Conservation (phyloP, 2,329 filamentous ascomycete species). For the Eurotiales sp. region DNA sequence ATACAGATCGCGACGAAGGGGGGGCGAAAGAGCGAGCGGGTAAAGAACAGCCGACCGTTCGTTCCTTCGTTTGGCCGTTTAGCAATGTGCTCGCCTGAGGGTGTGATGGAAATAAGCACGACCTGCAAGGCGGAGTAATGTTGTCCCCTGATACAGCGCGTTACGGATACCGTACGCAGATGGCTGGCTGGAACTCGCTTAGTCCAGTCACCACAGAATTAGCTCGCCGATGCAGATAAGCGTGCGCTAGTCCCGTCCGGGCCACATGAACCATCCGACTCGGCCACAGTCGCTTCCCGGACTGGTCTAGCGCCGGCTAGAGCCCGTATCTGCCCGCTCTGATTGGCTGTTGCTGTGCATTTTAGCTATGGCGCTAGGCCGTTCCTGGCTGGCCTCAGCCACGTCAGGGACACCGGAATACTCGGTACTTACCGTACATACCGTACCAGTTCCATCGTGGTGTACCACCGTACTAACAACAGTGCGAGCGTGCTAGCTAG, state of each 20-base stretch:
- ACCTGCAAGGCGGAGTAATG: slow-evolving; percentile 7
- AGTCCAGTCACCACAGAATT: too few relatives aligned
- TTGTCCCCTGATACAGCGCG: slow-evolving; percentile 5
- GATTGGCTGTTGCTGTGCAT: neutral
- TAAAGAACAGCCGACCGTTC: too few relatives aligned
- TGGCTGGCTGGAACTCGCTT: slow-evolving; percentile 8
- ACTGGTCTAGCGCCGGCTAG: neutral
- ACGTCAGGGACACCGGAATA: neutral
- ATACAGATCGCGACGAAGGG: neutral
- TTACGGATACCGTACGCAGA: neutral
- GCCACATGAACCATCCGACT: too few relatives aligned
- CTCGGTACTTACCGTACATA: slow-evolving; percentile 2
- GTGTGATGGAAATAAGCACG: neutral
- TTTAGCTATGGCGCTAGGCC: slow-evolving; percentile 1
- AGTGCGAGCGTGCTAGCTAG: too few relatives aligned
- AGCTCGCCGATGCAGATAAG: neutral
- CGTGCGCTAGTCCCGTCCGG: neutral
- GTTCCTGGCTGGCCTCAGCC: neutral
- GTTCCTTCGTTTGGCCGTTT: too few relatives aligned
- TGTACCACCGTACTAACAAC: neutral
- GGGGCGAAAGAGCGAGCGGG: neutral
- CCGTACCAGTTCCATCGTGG: neutral
- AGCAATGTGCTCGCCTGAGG: too few relatives aligned
- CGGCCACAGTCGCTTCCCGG: neutral
- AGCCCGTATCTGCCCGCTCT: neutral